These are phyloP conservation scores for Marasmius tenuissimus DNA, from an alignment of 1,284 basidiomycete species.

Conservation along the genomic window DNA sequence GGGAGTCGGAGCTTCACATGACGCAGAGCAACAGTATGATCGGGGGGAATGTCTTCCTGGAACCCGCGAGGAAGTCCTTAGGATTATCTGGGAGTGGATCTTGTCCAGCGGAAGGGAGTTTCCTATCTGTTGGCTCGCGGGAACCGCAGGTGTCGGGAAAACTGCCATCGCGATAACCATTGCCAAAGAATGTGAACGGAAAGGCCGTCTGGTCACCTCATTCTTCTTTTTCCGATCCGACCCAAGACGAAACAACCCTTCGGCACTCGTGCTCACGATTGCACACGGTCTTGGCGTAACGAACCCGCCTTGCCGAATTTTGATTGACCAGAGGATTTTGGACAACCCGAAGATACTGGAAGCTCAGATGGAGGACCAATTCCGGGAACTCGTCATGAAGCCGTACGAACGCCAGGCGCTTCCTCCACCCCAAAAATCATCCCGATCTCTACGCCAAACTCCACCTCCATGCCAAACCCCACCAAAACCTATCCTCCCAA, in stretches of 20 bases:
- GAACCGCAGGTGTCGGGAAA: not conserved
- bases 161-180: not conserved
- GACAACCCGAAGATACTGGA: not conserved
- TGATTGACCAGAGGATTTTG: not conserved
- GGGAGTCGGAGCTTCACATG: not conserved
- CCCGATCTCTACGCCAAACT: too few species aligned
- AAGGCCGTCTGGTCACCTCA: not conserved
- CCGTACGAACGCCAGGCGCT: not conserved
- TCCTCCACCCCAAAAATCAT: too few species aligned
- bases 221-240: not conserved
- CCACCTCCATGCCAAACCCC: too few species aligned
- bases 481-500: too few species aligned
- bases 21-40: not conserved
- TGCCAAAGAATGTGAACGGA: not conserved
- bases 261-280: not conserved
- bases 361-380: not conserved
- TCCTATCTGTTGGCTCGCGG: not conserved
- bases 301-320: too few species aligned
- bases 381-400: not conserved
- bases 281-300: not conserved
- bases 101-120: not conserved
- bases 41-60: not conserved
- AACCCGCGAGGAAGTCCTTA: not conserved
- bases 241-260: not conserved
- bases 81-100: not conserved